Evolutionary conservation across 2,329 filamentous ascomycete genomes (phyloP).

Genomic region (Neonectria neomacrospora): DNA sequence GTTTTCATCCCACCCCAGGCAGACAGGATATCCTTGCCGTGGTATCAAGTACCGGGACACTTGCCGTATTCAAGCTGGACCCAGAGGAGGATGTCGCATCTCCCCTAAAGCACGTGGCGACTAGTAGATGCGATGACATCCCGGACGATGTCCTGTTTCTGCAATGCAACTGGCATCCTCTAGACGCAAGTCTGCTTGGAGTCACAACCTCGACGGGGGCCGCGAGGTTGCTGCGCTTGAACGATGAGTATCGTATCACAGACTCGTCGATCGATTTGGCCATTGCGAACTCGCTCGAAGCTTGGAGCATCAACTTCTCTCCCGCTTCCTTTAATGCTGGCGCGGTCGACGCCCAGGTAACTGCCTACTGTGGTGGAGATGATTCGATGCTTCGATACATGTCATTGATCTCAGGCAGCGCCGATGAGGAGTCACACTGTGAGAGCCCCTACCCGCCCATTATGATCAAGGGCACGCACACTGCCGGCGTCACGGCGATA

Average conservation of each 20-base stretch:
- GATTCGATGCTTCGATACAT: slow-evolving; percentile 71
- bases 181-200: slow-evolving; percentile 64
- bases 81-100: slow-evolving; percentile 48
- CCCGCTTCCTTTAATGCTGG: slow-evolving; percentile 40
- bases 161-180: slow-evolving; percentile 79
- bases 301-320: slow-evolving; percentile 77
- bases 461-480: slow-evolving; percentile 64
- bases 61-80: slow-evolving; percentile 71
- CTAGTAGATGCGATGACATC: slow-evolving; percentile 60
- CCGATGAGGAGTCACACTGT: slow-evolving; percentile 22
- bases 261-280: slow-evolving; percentile 50
- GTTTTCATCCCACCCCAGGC: slow-evolving; percentile 71
- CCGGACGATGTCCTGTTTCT: slow-evolving; percentile 72
- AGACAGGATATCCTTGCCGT: slow-evolving; percentile 70
- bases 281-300: slow-evolving; percentile 70
- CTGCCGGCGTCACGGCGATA: slow-evolving; percentile 89
- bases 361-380: slow-evolving; percentile 78
- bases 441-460: slow-evolving; percentile 43
- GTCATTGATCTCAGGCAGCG: slow-evolving; percentile 45
- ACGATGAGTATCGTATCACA: slow-evolving; percentile 54
- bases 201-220: slow-evolving; percentile 77
- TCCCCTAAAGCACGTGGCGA: slow-evolving; percentile 55
- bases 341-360: slow-evolving; percentile 46
- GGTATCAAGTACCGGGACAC: slow-evolving; percentile 79
- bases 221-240: slow-evolving; percentile 66